Conservation (phyloP, 768 basidiomycete genomes). For the Termitomyces sp. region DNA sequence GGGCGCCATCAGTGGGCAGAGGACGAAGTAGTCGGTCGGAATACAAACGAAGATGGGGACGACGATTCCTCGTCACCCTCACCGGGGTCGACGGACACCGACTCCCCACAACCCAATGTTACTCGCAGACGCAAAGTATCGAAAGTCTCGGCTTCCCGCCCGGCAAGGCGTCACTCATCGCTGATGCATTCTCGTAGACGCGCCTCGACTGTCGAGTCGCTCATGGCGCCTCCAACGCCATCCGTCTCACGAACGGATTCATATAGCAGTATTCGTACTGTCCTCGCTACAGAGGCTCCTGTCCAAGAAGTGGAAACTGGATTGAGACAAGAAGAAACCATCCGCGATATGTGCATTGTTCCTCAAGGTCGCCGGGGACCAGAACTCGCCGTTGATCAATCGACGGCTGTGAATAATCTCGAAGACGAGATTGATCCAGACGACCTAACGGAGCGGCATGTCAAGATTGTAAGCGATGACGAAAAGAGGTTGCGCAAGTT, state of each 20-base stretch:
- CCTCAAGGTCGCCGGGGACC: constrained; percentile 25
- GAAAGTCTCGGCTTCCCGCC: constrained; percentile 23
- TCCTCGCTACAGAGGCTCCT: constrained; percentile 49
- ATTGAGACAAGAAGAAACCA: constrained; percentile 21
- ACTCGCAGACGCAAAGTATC: constrained; percentile 23
- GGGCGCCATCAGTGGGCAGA: constrained; percentile 51
- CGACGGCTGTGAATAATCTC: constrained; percentile 6
- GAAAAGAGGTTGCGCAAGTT: constrained; percentile 48
- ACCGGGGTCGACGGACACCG: constrained; percentile 62
- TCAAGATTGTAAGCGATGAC: constrained; percentile 39
- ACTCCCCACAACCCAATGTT: constrained; percentile 32
- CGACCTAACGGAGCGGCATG: constrained; percentile 30
- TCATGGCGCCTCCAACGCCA: constrained; percentile 34
- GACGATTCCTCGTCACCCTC: constrained; percentile 55
- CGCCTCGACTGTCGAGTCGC: constrained; percentile 63
- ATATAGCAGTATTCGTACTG: constrained; percentile 65
- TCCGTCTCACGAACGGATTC: constrained; percentile 46
- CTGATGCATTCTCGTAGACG: constrained; percentile 45
- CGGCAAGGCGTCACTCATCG: constrained; percentile 19
- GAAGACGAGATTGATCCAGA: constrained; percentile 10
- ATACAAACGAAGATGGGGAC: constrained; percentile 39
- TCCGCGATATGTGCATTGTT: constrained; percentile 19
- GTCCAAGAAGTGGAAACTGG: constrained; percentile 19
- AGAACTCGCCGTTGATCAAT: constrained; percentile 22
- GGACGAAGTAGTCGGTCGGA: constrained; percentile 31